These are phyloP conservation scores for Podospora pseudopauciseta DNA, from an alignment of 495 filamentous ascomycete genomes.

Conservation along the genomic window DNA sequence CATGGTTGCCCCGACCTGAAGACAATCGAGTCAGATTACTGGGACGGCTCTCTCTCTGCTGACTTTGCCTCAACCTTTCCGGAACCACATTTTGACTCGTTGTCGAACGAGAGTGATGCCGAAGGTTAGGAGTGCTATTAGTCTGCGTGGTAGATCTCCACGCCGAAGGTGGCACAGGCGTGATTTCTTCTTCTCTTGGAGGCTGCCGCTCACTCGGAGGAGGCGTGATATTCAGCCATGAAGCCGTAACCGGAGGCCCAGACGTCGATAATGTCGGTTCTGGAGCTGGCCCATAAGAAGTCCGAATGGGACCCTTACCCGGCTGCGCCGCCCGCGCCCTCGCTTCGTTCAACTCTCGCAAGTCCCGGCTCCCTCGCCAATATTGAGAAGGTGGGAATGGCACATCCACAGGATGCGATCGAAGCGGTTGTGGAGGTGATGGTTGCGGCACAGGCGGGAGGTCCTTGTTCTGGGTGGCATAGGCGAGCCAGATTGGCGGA, in stretches of 20 bases:
- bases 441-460: constrained; percentile 1
- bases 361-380: constrained; percentile 18
- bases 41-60: not conserved
- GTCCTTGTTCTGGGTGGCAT: not conserved
- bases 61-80: not conserved
- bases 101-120: not conserved
- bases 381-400: constrained; percentile 13
- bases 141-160: not conserved
- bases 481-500: not conserved
- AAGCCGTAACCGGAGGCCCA: not conserved
- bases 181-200: constrained; percentile 10
- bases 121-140: not conserved
- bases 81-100: not conserved
- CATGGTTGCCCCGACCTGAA: not conserved
- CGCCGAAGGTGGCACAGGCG: not conserved
- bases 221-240: not conserved
- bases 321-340: constrained; percentile 17
- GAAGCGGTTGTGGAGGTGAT: not conserved
- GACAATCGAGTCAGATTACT: not conserved
- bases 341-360: constrained; percentile 25
- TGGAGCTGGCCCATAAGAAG: constrained; percentile 24
- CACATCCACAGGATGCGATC: not conserved
- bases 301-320: constrained; percentile 8
- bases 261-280: not conserved
- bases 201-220: not conserved